Percentiles rank a stretch among this genome's conserved stretches.
phyloP scores from a whole-genome alignment of 495 filamentous ascomycete genomes.

The Daldinia vernicosa region DNA sequence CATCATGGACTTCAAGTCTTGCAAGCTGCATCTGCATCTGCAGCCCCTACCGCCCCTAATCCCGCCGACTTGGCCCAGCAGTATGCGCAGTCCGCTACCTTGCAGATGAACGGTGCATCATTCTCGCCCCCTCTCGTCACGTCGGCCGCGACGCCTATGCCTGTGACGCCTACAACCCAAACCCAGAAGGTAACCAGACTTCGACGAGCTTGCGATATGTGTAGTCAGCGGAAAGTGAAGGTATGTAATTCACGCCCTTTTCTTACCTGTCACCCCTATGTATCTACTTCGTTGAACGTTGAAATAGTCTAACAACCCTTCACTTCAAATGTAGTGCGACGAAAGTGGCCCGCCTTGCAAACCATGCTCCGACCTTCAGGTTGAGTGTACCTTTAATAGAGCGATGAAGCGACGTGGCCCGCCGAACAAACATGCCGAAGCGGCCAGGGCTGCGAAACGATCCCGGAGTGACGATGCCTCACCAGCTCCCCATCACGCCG shows the following conservation, averaged over 20 bases:
- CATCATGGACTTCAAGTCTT: slow-evolving; percentile 57
- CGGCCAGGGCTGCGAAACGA: slow-evolving; percentile 68
- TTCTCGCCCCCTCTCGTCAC: slow-evolving; percentile 23
- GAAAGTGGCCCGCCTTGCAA: slow-evolving; percentile 80
- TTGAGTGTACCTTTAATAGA: slow-evolving; percentile 84
- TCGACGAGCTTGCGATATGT: slow-evolving; percentile 85
- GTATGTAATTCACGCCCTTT: slow-evolving; percentile 52
- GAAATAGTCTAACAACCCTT: slow-evolving; percentile 30
- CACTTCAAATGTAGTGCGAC: slow-evolving; percentile 69
- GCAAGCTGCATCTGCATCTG: slow-evolving; percentile 54
- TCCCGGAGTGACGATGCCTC: slow-evolving; percentile 46
- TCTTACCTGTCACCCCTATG: background rate
- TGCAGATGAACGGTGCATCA: slow-evolving; percentile 37
- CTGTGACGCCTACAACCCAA: slow-evolving; percentile 21
- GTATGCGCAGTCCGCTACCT: slow-evolving; percentile 44
- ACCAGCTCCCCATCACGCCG: slow-evolving; percentile 59
- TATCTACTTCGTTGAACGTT: background rate
- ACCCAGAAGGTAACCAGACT: slow-evolving; percentile 62
- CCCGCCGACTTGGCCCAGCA: slow-evolving; percentile 41
- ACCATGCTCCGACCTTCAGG: slow-evolving; percentile 78
- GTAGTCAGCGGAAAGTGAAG: slow-evolving; percentile 87
- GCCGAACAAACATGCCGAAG: slow-evolving; percentile 85
- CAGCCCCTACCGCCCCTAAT: slow-evolving; percentile 37
- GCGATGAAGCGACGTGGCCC: slow-evolving; percentile 83
- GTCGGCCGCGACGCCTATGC: slow-evolving; percentile 3